Conservation (phyloP, 768 basidiomycete genomes). For the Boletus speciosus region DNA sequence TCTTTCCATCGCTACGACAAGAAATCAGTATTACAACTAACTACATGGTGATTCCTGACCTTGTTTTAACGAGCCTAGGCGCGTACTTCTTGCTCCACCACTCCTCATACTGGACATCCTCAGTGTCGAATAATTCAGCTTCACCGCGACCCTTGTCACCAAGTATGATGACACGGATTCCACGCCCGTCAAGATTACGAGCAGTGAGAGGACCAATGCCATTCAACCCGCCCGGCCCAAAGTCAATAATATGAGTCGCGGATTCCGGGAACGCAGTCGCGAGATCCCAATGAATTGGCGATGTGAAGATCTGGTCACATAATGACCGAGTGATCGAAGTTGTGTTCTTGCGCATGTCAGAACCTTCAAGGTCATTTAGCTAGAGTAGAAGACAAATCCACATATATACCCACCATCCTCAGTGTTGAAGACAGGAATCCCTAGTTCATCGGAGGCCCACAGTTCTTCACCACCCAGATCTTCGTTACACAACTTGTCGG, state of each 20-base stretch:
- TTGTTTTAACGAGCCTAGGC: slow-evolving; percentile 83
- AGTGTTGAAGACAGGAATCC: slow-evolving; percentile 87
- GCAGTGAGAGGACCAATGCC: slow-evolving; percentile 92
- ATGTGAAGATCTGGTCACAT: slow-evolving; percentile 90
- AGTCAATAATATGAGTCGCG: slow-evolving; percentile 94
- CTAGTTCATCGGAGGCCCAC: slow-evolving; percentile 66
- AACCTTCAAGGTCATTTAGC: slow-evolving; percentile 47
- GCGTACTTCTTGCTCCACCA: slow-evolving; percentile 92
- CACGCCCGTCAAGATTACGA: slow-evolving; percentile 89
- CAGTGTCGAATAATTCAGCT: slow-evolving; percentile 75
- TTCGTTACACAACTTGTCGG: slow-evolving; percentile 71
- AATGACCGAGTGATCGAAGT: slow-evolving; percentile 82
- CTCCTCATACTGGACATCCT: slow-evolving; percentile 67
- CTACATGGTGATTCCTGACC: slow-evolving; percentile 39
- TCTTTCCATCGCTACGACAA: slow-evolving; percentile 70
- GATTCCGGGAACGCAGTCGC: slow-evolving; percentile 87
- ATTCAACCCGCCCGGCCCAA: slow-evolving; percentile 91
- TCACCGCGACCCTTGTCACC: slow-evolving; percentile 91
- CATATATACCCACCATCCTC: slow-evolving; percentile 68
- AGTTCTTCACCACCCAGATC: slow-evolving; percentile 78
- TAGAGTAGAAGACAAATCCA: slow-evolving; percentile 17
- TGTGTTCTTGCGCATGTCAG: slow-evolving; percentile 70
- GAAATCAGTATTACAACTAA: neutral
- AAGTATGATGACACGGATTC: slow-evolving; percentile 83
- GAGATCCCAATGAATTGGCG: slow-evolving; percentile 88